Percentiles rank a stretch among this genome's conserved stretches.
phyloP scores from a whole-genome alignment of 352 stramenopile species.

The Phytophthora tentaculata region DNA sequence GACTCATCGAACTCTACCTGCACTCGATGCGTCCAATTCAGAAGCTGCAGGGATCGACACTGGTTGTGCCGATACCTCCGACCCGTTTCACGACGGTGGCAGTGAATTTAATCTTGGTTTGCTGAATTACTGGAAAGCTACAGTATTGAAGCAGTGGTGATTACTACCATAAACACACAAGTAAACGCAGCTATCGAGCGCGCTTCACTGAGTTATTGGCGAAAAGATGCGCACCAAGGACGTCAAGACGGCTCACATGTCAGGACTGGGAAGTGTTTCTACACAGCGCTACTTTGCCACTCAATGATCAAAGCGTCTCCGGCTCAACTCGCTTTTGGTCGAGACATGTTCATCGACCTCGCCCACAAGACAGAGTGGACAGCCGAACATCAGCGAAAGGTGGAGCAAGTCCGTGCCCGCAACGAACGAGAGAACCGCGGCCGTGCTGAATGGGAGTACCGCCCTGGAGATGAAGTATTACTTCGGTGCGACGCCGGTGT shows the following conservation, averaged over 20 bases:
- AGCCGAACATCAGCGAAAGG: background rate
- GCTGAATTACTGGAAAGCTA: background rate
- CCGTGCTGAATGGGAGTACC: background rate
- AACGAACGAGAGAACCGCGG: slow-evolving; percentile 1
- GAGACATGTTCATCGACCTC: background rate
- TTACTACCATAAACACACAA: background rate
- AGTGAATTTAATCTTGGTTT: slow-evolving; percentile 2
- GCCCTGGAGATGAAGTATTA: background rate
- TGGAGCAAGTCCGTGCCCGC: background rate
- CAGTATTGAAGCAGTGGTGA: background rate
- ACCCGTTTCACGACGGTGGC: background rate
- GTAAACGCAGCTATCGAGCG: background rate
- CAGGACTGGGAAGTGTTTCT: background rate
- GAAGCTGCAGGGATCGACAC: background rate
- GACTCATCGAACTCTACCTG: slow-evolving; percentile 3
- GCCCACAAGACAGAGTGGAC: slow-evolving; percentile 2
- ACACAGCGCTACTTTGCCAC: background rate
- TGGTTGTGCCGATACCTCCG: background rate
- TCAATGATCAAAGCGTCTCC: background rate
- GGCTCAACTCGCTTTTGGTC: background rate
- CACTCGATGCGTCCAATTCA: background rate
- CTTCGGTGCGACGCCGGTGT: background rate
- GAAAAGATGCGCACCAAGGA: background rate
- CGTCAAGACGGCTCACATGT: background rate
- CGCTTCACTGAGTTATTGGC: background rate